A percentile compares a stretch with the other conserved stretches of the same genome.
Evolutionary conservation across 2,329 filamentous ascomycete genomes (phyloP).

Genomic region (Fusarium fujikuroi): DNA sequence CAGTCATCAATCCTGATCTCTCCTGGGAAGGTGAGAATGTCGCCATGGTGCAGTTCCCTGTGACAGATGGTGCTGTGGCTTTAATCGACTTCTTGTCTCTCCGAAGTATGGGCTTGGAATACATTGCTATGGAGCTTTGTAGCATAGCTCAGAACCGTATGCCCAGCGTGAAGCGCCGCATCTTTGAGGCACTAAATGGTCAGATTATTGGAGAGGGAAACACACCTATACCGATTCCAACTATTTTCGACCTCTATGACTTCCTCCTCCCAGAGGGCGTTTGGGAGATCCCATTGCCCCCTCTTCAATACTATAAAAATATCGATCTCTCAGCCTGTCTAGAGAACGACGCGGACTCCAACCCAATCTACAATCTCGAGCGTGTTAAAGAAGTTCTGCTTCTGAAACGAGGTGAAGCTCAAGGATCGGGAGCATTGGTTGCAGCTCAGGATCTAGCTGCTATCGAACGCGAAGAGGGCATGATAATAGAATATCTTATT

Average conservation of each 20-base stretch:
- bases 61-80: slow-evolving; percentile 72
- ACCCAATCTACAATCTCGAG: slow-evolving; percentile 72
- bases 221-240: slow-evolving; percentile 73
- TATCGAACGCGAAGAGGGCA: slow-evolving; percentile 68
- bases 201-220: slow-evolving; percentile 74
- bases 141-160: slow-evolving; percentile 76
- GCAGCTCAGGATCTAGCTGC: slow-evolving; percentile 59
- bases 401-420: slow-evolving; percentile 72
- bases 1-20: slow-evolving; percentile 74
- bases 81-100: slow-evolving; percentile 82
- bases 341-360: slow-evolving; percentile 67
- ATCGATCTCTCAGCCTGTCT: slow-evolving; percentile 75
- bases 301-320: slow-evolving; percentile 69
- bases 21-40: slow-evolving; percentile 78
- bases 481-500: slow-evolving; percentile 69
- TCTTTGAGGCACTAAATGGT: slow-evolving; percentile 81
- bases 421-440: slow-evolving; percentile 60
- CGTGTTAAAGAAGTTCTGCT: slow-evolving; percentile 79
- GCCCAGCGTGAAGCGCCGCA: slow-evolving; percentile 74
- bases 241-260: slow-evolving; percentile 92
- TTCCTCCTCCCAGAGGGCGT: slow-evolving; percentile 71
- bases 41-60: slow-evolving; percentile 72
- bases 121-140: slow-evolving; percentile 86
- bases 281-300: slow-evolving; percentile 63
- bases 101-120: slow-evolving; percentile 83